These are phyloP conservation scores for Wickerhamiella slavikovae DNA, from an alignment of 805 yeast genomes.

Conservation along the genomic window DNA sequence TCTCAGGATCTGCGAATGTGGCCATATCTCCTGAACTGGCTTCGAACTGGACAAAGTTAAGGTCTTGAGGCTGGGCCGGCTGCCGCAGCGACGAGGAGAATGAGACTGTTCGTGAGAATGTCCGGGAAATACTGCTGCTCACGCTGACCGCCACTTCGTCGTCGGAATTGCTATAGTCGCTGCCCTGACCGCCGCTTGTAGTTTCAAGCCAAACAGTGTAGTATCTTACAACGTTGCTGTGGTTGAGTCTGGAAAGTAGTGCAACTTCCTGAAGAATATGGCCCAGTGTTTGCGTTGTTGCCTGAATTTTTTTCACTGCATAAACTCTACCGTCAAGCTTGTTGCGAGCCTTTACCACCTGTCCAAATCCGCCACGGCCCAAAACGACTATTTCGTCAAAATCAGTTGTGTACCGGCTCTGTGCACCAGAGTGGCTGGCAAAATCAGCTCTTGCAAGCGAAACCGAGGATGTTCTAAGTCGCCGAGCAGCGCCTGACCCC, in stretches of 20 bases:
- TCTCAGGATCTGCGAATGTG: not conserved
- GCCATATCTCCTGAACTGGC: slow-evolving; percentile 12
- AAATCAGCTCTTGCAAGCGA: slow-evolving; percentile 4
- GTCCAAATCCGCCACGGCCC: slow-evolving; percentile 95
- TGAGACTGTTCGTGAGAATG: slow-evolving; percentile 1
- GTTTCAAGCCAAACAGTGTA: slow-evolving; percentile 90
- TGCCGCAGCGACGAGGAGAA: slow-evolving; percentile 6
- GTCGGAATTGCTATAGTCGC: not conserved
- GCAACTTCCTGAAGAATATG: slow-evolving; percentile 77
- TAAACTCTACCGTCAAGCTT: slow-evolving; percentile 85
- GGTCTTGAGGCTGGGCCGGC: no score
- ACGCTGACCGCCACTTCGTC: not conserved
- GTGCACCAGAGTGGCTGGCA: slow-evolving; percentile 3
- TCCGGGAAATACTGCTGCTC: slow-evolving; percentile 1
- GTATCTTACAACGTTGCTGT: slow-evolving; percentile 88
- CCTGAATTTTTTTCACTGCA: slow-evolving; percentile 82
- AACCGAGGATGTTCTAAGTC: no score
- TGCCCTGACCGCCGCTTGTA: not conserved
- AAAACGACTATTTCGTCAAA: slow-evolving; percentile 83
- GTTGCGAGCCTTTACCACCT: slow-evolving; percentile 91
- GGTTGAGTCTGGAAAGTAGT: slow-evolving; percentile 76
- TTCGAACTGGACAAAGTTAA: slow-evolving; percentile 15
- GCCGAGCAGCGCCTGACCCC: no score
- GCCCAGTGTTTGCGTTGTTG: slow-evolving; percentile 29
- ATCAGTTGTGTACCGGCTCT: slow-evolving; percentile 73